Percentiles rank a stretch among this genome's conserved stretches.
Evolutionary conservation across 2,329 filamentous ascomycete species (phyloP).

Genomic region (Stachybotrys chartarum): DNA sequence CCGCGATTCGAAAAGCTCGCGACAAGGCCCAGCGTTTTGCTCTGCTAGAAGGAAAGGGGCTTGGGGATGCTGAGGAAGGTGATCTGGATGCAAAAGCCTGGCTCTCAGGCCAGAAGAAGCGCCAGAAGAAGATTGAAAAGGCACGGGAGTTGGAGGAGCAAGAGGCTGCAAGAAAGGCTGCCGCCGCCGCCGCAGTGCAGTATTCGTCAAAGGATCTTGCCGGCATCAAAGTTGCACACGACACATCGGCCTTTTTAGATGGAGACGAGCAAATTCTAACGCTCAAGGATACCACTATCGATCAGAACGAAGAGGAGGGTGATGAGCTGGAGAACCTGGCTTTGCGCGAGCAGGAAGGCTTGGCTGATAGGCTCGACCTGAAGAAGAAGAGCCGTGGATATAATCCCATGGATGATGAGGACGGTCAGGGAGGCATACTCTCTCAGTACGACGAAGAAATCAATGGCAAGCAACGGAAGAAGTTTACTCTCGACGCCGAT

Average conservation of each 20-base stretch:
- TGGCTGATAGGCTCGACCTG: conserved; percentile 69
- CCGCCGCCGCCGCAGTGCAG: conserved; percentile 53
- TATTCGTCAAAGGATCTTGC: conserved; percentile 83
- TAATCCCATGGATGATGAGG: conserved; percentile 69
- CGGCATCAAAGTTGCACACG: conserved; percentile 87
- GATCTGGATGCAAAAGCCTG: conserved; percentile 76
- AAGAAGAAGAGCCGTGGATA: conserved; percentile 91
- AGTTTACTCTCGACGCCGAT: conserved; percentile 76
- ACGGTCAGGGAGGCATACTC: conserved; percentile 61
- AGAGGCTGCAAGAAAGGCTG: conserved; percentile 66
- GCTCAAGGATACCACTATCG: conserved; percentile 85
- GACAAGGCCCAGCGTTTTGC: conserved; percentile 73
- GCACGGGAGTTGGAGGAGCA: conserved; percentile 68
- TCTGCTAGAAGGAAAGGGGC: conserved; percentile 71
- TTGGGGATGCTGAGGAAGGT: conserved; percentile 65
- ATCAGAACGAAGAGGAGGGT: conserved; percentile 75
- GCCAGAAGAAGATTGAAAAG: conserved; percentile 84
- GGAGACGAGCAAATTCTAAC: conserved; percentile 85
- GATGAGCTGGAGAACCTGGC: conserved; percentile 81
- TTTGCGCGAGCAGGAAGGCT: conserved; percentile 63
- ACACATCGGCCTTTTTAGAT: conserved; percentile 72
- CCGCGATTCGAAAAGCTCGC: conserved; percentile 78
- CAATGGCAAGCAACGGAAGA: conserved; percentile 78
- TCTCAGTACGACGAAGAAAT: conserved; percentile 96
- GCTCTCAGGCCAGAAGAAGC: conserved; percentile 85